Base-by-base conservation (phyloP, 305 asterid genomes). In the Fraxinus nigra region DNA sequence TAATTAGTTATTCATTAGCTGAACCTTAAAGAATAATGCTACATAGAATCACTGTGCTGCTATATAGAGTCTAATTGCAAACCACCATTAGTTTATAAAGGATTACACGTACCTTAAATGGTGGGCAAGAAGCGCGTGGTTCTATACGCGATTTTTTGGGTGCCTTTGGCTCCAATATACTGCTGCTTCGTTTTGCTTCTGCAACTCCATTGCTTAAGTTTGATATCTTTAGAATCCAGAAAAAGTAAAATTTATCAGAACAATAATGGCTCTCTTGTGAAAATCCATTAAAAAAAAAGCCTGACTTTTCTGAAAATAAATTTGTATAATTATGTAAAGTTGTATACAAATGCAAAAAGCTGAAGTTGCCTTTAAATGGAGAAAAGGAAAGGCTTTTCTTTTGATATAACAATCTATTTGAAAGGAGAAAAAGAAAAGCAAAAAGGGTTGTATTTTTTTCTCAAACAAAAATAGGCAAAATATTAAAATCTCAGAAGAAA, bases 51-150 rank as follows among this genome's bases (percentile, higher is more conserved):
- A 40, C 3, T 40, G 14, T 40, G 14, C 48, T 1, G 48, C 48
- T 38, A 5, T 35, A 6, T 6, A 35, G 38, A 35, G 38, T 35
- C 38, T 35, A 35, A 35, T 35, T 35, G 38, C 38, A 5, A 38
- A 38, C 1, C 46, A 38, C 11, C n/a, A 14, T 46, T 46, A 48
- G 18, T 54, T 54, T 54, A 48, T 48, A 3, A 14, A 51, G 61
- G 7, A 51, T 51, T 51, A 3, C n/a, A 3, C 18, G 33, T 79
- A 94, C 98, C 97, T 93, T 94, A 51, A 94, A 90, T 86, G 98
- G 98, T 2, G 97, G 92, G 87, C 96, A 93, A 33, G 98, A 85
- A 75, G 91, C 61, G 79, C 96, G 94, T 56, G 93, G 80, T 35
- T 93, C 97, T 48, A 84, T 72, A 69, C 97, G 88, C 72, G 96